These are phyloP conservation scores for Pythium folliculosum DNA, from an alignment of 352 stramenopile genomes.

Conservation along the genomic window DNA sequence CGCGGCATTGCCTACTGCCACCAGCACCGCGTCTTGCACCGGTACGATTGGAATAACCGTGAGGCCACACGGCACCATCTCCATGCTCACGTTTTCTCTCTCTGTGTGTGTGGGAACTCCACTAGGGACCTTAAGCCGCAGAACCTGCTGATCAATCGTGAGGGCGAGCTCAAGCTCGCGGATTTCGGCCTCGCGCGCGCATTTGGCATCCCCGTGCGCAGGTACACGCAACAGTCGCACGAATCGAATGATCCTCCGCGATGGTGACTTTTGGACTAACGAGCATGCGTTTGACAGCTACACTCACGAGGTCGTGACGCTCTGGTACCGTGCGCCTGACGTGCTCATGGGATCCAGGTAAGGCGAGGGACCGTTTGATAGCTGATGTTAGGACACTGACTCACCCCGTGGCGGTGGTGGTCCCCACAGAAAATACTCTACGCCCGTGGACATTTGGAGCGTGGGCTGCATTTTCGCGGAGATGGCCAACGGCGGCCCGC, in stretches of 20 bases:
- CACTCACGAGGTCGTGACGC: slow-evolving; percentile 99
- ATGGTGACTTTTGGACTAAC: background rate
- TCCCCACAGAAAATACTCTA: slow-evolving; percentile 94
- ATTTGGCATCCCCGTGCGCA: slow-evolving; percentile 99
- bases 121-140: slow-evolving; percentile 98
- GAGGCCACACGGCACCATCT: too few species aligned
- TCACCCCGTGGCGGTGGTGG: background rate
- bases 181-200: slow-evolving; percentile 99
- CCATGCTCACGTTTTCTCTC: background rate
- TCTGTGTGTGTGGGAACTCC: background rate
- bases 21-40: slow-evolving; percentile 94
- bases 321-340: slow-evolving; percentile 99
- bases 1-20: slow-evolving; percentile 99
- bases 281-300: slow-evolving; percentile 56
- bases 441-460: slow-evolving; percentile 99
- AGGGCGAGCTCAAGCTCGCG: slow-evolving; percentile 98
- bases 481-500: slow-evolving; percentile 91
- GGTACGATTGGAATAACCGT: slow-evolving; percentile 40
- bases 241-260: background rate
- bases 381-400: too few species aligned
- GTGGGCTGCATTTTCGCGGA: slow-evolving; percentile 99
- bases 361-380: slow-evolving; percentile 7
- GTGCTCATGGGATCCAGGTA: slow-evolving; percentile 96
- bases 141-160: slow-evolving; percentile 98
- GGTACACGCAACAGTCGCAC: slow-evolving; percentile 33